Evolutionary conservation across 352 stramenopile species (phyloP).

Genomic region (Pythium dissotocum): DNA sequence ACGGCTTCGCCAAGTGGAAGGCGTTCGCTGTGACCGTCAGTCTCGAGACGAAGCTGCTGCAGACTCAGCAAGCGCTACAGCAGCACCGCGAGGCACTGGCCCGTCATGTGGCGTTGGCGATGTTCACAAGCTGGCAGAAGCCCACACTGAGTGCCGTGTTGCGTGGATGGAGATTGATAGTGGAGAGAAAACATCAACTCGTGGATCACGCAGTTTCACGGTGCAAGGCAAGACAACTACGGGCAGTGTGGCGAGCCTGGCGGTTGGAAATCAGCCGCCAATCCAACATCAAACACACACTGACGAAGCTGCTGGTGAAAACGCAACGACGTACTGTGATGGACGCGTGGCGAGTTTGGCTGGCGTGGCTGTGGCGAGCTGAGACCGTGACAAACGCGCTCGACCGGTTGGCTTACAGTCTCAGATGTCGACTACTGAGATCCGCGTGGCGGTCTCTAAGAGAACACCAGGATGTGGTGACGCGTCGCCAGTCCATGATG

Average conservation of each 20-base stretch:
- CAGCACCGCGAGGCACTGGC: slow-evolving; percentile 13
- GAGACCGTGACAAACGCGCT: background rate
- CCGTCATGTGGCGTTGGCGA: slow-evolving; percentile 8
- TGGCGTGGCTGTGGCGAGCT: background rate
- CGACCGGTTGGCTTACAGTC: background rate
- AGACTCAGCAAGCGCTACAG: slow-evolving; percentile 7
- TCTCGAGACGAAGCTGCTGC: background rate
- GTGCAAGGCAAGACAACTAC: background rate
- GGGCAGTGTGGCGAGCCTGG: slow-evolving; percentile 2
- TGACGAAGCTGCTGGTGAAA: background rate
- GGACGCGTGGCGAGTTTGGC: slow-evolving; percentile 9
- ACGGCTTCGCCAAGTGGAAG: background rate
- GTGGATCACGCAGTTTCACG: background rate
- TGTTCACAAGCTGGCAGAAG: slow-evolving; percentile 15
- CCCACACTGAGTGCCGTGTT: slow-evolving; percentile 6
- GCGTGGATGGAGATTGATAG: slow-evolving; percentile 4
- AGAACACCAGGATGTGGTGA: slow-evolving; percentile 21
- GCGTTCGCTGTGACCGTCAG: background rate
- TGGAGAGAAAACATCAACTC: background rate
- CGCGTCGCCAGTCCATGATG: slow-evolving; percentile 41
- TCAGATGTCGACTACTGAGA: slow-evolving; percentile 1
- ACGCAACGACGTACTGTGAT: background rate
- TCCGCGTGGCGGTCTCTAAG: slow-evolving; percentile 19
- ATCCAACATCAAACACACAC: too few relatives aligned
- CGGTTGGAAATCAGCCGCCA: background rate